Evolutionary conservation across 495 filamentous ascomycete genomes (phyloP).

Genomic region (Penicillium alfredii): DNA sequence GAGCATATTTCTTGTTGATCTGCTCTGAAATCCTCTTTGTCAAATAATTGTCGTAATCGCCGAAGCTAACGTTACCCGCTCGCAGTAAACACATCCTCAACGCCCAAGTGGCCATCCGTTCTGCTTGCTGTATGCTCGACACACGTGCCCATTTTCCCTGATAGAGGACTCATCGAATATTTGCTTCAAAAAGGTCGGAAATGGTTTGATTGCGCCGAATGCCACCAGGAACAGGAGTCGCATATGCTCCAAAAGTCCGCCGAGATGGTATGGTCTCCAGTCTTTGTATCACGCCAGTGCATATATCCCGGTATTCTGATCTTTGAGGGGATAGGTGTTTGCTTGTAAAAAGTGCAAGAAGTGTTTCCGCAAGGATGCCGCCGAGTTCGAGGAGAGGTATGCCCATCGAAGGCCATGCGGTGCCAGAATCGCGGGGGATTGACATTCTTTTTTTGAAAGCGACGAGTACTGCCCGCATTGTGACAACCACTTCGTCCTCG

Average conservation of each 20-base stretch:
- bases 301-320: conserved; percentile 2
- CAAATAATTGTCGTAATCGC: neutral
- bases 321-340: conserved; percentile 47
- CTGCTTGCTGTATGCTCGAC: conserved; percentile 72
- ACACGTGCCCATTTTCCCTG: neutral
- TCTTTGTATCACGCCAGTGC: neutral
- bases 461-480: conserved; percentile 99
- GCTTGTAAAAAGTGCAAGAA: conserved; percentile 99
- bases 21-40: neutral
- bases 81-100: conserved; percentile 93
- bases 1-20: conserved; percentile 42
- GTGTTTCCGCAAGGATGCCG: conserved; percentile 87
- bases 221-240: conserved; percentile 73
- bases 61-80: conserved; percentile 1
- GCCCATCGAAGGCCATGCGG: conserved; percentile 5
- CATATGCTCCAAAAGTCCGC: conserved; percentile 69
- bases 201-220: conserved; percentile 98
- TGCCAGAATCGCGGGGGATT: neutral
- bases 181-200: conserved; percentile 73
- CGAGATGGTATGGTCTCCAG: conserved; percentile 62
- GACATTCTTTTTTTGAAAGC: conserved; percentile 44
- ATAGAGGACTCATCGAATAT: conserved; percentile 6
- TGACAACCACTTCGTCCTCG: conserved; percentile 95
- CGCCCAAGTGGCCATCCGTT: conserved; percentile 93
- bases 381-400: conserved; percentile 83